phyloP scores from a whole-genome alignment of 2,329 filamentous ascomycete genomes.

The Aspergillus arachidicola region DNA sequence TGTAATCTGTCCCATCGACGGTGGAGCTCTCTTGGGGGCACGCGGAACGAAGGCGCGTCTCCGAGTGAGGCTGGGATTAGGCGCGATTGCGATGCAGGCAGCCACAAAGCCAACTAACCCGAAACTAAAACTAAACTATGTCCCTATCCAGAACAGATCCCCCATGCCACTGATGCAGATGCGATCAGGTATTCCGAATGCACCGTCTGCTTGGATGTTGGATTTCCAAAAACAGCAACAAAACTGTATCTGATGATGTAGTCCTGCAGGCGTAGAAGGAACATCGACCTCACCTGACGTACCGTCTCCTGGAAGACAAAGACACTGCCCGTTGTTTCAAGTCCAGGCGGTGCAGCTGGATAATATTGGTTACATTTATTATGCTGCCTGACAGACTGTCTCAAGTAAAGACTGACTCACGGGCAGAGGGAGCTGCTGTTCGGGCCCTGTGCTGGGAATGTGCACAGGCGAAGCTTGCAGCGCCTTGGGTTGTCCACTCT shows the following conservation, averaged over 20 bases:
- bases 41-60: slow-evolving; percentile 28
- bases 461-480: not conserved
- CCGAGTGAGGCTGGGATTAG: slow-evolving; percentile 28
- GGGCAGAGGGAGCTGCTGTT: not conserved
- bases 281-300: slow-evolving; percentile 1
- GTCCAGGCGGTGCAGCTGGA: not conserved
- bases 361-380: slow-evolving; percentile 2
- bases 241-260: slow-evolving; percentile 17
- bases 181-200: slow-evolving; percentile 10
- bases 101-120: slow-evolving; percentile 15
- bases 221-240: slow-evolving; percentile 21
- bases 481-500: not conserved
- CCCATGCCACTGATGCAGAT: slow-evolving; percentile 23
- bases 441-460: not conserved
- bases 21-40: slow-evolving; percentile 11
- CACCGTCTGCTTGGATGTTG: slow-evolving; percentile 11
- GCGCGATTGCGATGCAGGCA: slow-evolving; percentile 23
- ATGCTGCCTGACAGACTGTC: not conserved
- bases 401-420: slow-evolving; percentile 3
- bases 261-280: slow-evolving; percentile 12
- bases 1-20: slow-evolving; percentile 4
- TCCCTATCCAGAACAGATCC: slow-evolving; percentile 3
- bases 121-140: not conserved
- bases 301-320: slow-evolving; percentile 5
- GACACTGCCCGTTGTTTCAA: slow-evolving; percentile 1